Conservation (phyloP, 768 basidiomycete species). For the Lactarius indigo region DNA sequence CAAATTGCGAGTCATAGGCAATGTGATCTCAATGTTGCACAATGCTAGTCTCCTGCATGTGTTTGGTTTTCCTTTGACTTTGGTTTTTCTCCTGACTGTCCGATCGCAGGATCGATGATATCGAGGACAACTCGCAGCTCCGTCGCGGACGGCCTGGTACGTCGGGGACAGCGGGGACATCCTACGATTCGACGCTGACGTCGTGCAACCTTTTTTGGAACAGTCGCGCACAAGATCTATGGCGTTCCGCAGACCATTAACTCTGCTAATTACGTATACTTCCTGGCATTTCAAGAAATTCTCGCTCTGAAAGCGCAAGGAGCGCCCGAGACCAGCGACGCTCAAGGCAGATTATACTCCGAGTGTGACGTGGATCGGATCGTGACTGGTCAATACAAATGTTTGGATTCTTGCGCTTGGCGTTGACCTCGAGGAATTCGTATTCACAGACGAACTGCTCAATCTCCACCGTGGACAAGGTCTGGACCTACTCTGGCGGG, state of each 20-base stretch:
- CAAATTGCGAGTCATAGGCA: constrained; percentile 68
- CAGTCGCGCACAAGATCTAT: constrained; percentile 93
- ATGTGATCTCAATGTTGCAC: constrained; percentile 91
- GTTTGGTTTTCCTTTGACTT: not conserved
- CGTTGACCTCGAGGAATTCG: not conserved
- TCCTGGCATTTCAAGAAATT: constrained; percentile 86
- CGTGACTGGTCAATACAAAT: constrained; percentile 59
- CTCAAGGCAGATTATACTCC: constrained; percentile 28
- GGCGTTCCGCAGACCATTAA: constrained; percentile 97
- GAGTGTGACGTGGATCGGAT: constrained; percentile 58
- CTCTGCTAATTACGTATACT: constrained; percentile 95
- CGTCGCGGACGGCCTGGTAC: constrained; percentile 79
- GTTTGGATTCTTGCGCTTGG: not conserved
- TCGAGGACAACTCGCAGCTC: constrained; percentile 87
- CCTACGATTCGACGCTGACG: not conserved
- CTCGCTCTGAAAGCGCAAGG: constrained; percentile 46
- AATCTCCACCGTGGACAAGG: constrained; percentile 90
- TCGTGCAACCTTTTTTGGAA: not conserved
- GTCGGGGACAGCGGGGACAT: constrained; percentile 16
- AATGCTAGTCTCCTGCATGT: constrained; percentile 86
- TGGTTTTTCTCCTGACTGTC: not conserved
- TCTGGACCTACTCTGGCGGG: constrained; percentile 91
- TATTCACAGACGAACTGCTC: constrained; percentile 29
- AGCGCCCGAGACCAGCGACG: not conserved
- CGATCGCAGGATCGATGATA: constrained; percentile 76